Conservation (phyloP, 345 rosid genomes). For the Barbarea vulgaris region DNA sequence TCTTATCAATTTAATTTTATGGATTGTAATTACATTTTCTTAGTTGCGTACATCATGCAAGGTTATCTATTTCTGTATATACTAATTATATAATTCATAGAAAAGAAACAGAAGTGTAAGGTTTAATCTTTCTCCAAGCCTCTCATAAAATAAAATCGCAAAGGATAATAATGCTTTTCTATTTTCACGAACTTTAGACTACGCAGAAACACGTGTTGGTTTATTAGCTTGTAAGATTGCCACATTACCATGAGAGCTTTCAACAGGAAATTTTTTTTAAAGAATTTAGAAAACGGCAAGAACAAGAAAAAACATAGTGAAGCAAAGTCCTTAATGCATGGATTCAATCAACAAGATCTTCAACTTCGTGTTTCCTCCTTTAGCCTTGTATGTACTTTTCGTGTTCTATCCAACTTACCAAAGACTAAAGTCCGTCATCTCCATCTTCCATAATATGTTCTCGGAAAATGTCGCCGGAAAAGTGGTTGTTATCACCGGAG, state of each 20-base stretch:
- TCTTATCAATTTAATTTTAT: too few relatives aligned
- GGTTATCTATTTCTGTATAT: too few relatives aligned
- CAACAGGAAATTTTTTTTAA: neutral
- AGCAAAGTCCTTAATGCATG: conserved; percentile 23
- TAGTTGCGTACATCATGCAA: too few relatives aligned
- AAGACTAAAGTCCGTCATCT: conserved; percentile 39
- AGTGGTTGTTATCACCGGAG: conserved; percentile 67
- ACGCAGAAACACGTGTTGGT: conserved; percentile 1
- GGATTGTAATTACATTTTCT: too few relatives aligned
- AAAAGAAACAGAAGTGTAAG: too few relatives aligned
- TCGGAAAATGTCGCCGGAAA: conserved; percentile 60
- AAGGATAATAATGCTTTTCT: neutral
- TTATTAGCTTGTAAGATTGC: neutral
- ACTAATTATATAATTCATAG: too few relatives aligned
- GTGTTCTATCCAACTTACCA: conserved; percentile 52
- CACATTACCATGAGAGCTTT: conserved; percentile 20
- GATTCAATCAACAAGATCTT: conserved; percentile 44
- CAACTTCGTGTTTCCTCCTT: conserved; percentile 36
- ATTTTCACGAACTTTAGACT: neutral
- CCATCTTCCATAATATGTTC: conserved; percentile 35
- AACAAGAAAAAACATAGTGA: conserved; percentile 3
- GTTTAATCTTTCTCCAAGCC: too few relatives aligned
- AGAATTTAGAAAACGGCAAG: neutral
- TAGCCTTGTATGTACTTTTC: conserved; percentile 38
- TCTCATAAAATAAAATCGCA: too few relatives aligned